A percentile compares a stretch with the other conserved stretches of the same genome.
Conservation (phyloP, 805 yeast species). For the Sporopachydermia quercuum region DNA sequence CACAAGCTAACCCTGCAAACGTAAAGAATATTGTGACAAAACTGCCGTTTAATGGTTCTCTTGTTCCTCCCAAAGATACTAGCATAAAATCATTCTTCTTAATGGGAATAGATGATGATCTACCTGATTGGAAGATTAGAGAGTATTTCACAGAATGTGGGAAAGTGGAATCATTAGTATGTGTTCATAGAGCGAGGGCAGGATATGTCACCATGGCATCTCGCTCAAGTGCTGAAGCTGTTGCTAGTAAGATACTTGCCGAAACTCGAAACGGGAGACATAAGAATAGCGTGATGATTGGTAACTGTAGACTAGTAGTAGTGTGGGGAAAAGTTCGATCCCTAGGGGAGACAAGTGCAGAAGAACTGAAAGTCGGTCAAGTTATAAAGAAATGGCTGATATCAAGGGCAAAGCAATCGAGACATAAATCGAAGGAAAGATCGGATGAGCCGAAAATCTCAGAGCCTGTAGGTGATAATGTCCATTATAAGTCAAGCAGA, state of each 20-base stretch:
- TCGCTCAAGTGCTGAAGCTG: conserved; percentile 36
- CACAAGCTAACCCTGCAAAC: conserved; percentile 13
- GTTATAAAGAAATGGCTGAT: conserved; percentile 39
- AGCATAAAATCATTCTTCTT: conserved; percentile 48
- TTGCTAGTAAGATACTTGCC: conserved; percentile 12
- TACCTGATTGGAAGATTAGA: conserved; percentile 48
- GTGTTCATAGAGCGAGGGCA: conserved; percentile 44
- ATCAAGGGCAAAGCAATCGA: conserved; percentile 26
- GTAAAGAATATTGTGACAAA: conserved; percentile 36
- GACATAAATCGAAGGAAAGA: conserved; percentile 4
- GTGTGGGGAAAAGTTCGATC: conserved; percentile 38
- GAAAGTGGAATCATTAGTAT: conserved; percentile 29
- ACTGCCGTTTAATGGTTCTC: conserved; percentile 56
- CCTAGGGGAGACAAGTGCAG: conserved; percentile 27
- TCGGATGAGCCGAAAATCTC: conserved; percentile 11
- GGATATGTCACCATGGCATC: conserved; percentile 46
- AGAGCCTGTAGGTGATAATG: conserved; percentile 11
- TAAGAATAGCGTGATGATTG: conserved; percentile 15
- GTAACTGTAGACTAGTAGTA: conserved; percentile 31
- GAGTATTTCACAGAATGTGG: conserved; percentile 35
- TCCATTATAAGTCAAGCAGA: conserved; percentile 16
- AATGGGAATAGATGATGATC: conserved; percentile 54
- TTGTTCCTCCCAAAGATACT: conserved; percentile 25
- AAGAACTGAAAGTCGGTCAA: conserved; percentile 30
- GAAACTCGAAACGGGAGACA: not conserved